Conservation (phyloP, 768 basidiomycete species). For the Mycena olivaceomarginata region DNA sequence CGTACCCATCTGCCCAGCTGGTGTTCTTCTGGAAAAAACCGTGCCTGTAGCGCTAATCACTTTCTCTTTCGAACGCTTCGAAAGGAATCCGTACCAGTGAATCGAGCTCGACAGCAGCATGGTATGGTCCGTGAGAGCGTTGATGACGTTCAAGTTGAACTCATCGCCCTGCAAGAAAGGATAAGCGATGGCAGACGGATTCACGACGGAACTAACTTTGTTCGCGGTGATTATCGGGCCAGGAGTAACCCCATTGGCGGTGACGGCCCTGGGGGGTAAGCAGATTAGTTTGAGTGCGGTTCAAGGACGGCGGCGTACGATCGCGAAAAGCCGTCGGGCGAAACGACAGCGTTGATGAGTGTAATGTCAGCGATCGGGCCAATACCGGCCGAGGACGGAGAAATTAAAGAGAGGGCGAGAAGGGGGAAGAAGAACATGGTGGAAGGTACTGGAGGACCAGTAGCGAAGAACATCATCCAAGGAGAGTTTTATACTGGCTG, state of each 20-base stretch:
- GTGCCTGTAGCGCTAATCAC: slow-evolving; percentile 50
- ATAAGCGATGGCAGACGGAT: not conserved
- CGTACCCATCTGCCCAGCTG: slow-evolving; percentile 46
- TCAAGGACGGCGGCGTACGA: slow-evolving; percentile 46
- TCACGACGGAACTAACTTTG: slow-evolving; percentile 49
- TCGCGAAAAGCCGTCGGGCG: slow-evolving; percentile 59
- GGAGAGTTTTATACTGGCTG: not conserved
- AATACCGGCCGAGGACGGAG: slow-evolving; percentile 11
- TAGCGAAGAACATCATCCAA: not conserved
- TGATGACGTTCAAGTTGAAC: slow-evolving; percentile 59
- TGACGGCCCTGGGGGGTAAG: slow-evolving; percentile 53
- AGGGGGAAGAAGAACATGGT: not conserved
- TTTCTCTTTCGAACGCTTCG: not conserved
- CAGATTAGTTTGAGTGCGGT: slow-evolving; percentile 1
- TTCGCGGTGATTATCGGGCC: slow-evolving; percentile 61
- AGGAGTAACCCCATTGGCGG: slow-evolving; percentile 67
- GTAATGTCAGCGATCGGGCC: slow-evolving; percentile 47
- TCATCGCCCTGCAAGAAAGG: slow-evolving; percentile 46
- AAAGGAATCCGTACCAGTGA: not conserved
- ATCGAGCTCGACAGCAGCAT: slow-evolving; percentile 59
- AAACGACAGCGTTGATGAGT: slow-evolving; percentile 56
- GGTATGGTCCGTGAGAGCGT: slow-evolving; percentile 57
- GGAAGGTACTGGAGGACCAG: not conserved
- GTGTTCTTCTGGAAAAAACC: slow-evolving; percentile 57
- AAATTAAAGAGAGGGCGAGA: slow-evolving; percentile 16